Evolutionary conservation across 2,329 filamentous ascomycete species (phyloP).

Genomic region (Trichoderma sp.): DNA sequence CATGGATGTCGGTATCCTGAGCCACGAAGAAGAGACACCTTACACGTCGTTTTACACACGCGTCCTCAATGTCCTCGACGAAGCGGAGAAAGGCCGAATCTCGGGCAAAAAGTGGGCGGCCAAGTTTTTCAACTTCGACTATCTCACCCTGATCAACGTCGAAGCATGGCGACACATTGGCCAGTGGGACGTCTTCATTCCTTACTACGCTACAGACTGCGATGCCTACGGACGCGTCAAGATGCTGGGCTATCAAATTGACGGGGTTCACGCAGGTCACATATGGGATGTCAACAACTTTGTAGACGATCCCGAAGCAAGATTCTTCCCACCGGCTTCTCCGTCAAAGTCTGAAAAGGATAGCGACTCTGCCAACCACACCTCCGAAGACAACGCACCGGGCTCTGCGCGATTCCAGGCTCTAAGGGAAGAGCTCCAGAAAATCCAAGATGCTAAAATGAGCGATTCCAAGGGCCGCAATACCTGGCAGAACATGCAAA

Average conservation of each 20-base stretch:
- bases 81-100: not conserved
- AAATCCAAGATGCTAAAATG: not conserved
- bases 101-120: conserved; percentile 5
- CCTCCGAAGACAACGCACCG: not conserved
- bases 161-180: conserved; percentile 13
- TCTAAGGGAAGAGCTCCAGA: not conserved
- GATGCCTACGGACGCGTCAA: conserved; percentile 4
- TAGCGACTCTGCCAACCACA: not conserved
- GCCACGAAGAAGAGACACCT: conserved; percentile 4
- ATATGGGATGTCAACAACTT: conserved; percentile 7
- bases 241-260: conserved; percentile 7
- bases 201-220: conserved; percentile 16
- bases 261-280: not conserved
- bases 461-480: conserved; percentile 1
- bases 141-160: conserved; percentile 10
- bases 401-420: conserved; percentile 9
- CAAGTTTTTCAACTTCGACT: conserved; percentile 22
- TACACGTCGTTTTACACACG: conserved; percentile 10
- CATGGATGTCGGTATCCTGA: conserved; percentile 17
- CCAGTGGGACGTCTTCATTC: conserved; percentile 16
- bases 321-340: not conserved
- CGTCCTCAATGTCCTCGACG: conserved; percentile 2
- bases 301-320: conserved; percentile 2
- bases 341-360: not conserved
- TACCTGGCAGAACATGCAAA: conserved; percentile 20